Conservation (phyloP, 2,329 filamentous ascomycete species). For the Stenocarpella maydis region DNA sequence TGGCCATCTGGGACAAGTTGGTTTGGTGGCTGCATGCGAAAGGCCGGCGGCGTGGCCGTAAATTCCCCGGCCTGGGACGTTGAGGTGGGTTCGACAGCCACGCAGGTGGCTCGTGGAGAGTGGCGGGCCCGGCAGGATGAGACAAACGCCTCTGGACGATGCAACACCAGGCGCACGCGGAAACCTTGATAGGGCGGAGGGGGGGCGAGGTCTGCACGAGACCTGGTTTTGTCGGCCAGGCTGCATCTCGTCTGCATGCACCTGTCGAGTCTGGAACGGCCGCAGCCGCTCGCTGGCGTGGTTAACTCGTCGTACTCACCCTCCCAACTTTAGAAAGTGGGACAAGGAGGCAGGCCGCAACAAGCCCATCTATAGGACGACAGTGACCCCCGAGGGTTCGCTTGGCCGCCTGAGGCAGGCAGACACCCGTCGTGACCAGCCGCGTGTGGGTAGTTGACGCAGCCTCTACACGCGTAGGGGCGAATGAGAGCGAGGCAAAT, state of each 20-base stretch:
- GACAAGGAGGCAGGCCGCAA: conserved; percentile 1
- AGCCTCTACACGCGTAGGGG: conserved; percentile 13
- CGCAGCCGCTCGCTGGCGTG: conserved; percentile 15
- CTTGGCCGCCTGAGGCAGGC: conserved; percentile 12
- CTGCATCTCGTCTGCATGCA: conserved; percentile 26
- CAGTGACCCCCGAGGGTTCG: not conserved
- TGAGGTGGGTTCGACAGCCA: conserved; percentile 11
- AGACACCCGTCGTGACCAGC: conserved; percentile 16
- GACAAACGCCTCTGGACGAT: conserved; percentile 25
- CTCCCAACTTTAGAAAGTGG: conserved; percentile 1
- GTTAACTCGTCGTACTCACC: conserved; percentile 8
- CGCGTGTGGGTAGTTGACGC: conserved; percentile 21
- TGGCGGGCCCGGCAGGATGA: conserved; percentile 26
- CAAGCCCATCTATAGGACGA: conserved; percentile 9
- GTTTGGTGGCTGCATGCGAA: conserved; percentile 6
- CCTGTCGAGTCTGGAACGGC: conserved; percentile 24
- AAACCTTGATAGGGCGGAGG: conserved; percentile 27
- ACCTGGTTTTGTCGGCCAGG: conserved; percentile 24
- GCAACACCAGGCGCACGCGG: conserved; percentile 21
- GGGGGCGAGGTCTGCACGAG: conserved; percentile 13
- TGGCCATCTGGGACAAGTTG: not conserved
- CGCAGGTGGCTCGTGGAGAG: conserved; percentile 23
- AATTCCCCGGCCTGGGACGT: conserved; percentile 15
- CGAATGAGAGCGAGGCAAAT: conserved; percentile 7
- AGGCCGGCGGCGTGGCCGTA: conserved; percentile 4